phyloP scores from a whole-genome alignment of 2,329 filamentous ascomycete genomes.

The Exophiala viscosa region DNA sequence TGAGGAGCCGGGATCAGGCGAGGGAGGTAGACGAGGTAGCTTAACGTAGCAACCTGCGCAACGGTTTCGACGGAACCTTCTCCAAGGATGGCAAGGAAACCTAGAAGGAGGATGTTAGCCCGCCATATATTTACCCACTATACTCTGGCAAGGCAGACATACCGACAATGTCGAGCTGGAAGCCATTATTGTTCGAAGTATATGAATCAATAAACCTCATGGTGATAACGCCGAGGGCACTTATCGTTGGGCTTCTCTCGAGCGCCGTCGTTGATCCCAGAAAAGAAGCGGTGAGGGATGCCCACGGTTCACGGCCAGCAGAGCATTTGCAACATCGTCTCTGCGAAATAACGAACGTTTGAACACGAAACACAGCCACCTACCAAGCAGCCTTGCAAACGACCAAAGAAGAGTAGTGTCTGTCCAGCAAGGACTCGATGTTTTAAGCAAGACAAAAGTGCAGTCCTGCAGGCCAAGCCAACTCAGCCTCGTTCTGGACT shows the following conservation, averaged over 20 bases:
- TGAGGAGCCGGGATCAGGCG: conserved; percentile 51
- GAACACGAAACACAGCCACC: no score
- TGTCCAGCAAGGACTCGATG: not conserved
- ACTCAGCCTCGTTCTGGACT: not conserved
- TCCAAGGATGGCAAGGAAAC: conserved; percentile 52
- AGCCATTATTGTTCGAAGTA: conserved; percentile 29
- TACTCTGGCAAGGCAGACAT: conserved; percentile 1
- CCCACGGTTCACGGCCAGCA: no score
- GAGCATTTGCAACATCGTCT: no score
- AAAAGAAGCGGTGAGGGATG: no score
- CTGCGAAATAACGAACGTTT: no score
- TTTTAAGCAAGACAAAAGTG: no score
- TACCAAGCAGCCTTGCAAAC: no score
- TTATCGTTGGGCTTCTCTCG: no score
- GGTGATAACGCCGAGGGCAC: not conserved
- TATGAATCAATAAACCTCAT: conserved; percentile 22
- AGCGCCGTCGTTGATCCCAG: no score
- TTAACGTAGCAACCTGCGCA: conserved; percentile 50
- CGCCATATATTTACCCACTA: not conserved
- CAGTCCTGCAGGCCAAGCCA: conserved; percentile 1
- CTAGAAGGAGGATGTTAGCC: conserved; percentile 7
- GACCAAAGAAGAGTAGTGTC: no score
- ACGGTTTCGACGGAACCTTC: conserved; percentile 50
- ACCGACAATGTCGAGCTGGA: conserved; percentile 55
- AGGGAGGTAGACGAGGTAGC: conserved; percentile 48